These are phyloP conservation scores for Botrytis paeoniae DNA, from an alignment of 2,329 filamentous ascomycete species.

Conservation along the genomic window DNA sequence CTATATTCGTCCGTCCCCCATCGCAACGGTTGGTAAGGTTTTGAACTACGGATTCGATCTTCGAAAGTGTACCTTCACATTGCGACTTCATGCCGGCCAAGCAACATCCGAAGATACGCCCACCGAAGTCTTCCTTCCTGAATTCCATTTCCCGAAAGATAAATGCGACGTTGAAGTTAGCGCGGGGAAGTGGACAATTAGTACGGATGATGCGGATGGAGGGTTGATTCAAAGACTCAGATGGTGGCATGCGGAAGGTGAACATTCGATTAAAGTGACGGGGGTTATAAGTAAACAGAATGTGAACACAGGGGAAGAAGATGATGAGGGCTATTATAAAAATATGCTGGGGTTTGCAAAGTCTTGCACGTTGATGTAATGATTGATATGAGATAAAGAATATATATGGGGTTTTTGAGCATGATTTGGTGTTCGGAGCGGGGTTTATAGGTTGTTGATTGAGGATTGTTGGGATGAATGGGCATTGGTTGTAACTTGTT, in stretches of 20 bases:
- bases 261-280: constrained; percentile 73
- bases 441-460: not conserved
- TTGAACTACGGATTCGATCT: constrained; percentile 78
- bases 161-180: constrained; percentile 70
- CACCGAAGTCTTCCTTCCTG: constrained; percentile 82
- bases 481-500: not conserved
- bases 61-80: constrained; percentile 69
- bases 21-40: constrained; percentile 70
- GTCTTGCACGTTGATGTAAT: constrained; percentile 50
- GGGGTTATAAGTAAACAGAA: constrained; percentile 68
- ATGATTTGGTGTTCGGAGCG: not conserved
- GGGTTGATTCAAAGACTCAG: constrained; percentile 70
- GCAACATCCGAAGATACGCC: constrained; percentile 62
- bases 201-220: constrained; percentile 66
- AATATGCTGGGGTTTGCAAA: constrained; percentile 49
- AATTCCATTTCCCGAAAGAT: constrained; percentile 84
- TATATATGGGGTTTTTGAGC: not conserved
- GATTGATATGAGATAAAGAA: not conserved
- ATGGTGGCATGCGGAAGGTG: constrained; percentile 91
- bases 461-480: not conserved
- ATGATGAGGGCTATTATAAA: constrained; percentile 76
- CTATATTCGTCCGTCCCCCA: constrained; percentile 81
- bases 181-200: constrained; percentile 87
- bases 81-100: constrained; percentile 63
- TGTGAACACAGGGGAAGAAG: constrained; percentile 48